A percentile compares a stretch with the other conserved stretches of the same genome.
Conservation (phyloP, 2,329 filamentous ascomycete genomes). For the Epichloe coenophiala region DNA sequence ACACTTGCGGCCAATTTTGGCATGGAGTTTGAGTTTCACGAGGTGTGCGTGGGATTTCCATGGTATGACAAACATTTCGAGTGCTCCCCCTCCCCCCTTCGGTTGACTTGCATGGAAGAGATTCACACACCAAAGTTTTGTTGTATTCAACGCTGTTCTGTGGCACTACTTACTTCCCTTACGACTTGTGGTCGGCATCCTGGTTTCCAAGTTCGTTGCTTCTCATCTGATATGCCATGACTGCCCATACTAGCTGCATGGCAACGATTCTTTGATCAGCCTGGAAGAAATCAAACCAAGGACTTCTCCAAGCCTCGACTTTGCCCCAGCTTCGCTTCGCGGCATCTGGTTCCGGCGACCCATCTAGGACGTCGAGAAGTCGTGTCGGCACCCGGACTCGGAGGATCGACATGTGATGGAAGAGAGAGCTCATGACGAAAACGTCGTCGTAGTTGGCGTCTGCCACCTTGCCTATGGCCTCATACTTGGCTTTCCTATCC, state of each 20-base stretch:
- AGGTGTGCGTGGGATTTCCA: no score
- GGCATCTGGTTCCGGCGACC: slow-evolving; percentile 23
- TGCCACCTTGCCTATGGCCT: slow-evolving; percentile 37
- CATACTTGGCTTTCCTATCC: slow-evolving; percentile 46
- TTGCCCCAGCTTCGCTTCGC: slow-evolving; percentile 33
- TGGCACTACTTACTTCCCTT: background rate
- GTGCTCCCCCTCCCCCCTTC: accelerated
- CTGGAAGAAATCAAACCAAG: slow-evolving; percentile 48
- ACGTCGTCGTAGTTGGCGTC: slow-evolving; percentile 43
- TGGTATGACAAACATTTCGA: no score
- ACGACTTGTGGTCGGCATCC: background rate
- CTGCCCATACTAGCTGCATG: slow-evolving; percentile 42
- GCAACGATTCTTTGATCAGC: slow-evolving; percentile 40
- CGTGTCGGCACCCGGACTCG: slow-evolving; percentile 43
- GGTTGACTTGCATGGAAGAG: background rate
- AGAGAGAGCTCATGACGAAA: slow-evolving; percentile 46
- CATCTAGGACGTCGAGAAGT: slow-evolving; percentile 39
- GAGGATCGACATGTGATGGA: slow-evolving; percentile 47
- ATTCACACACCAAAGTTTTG: background rate
- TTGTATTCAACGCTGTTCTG: background rate
- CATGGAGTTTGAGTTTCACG: no score
- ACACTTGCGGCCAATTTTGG: no score
- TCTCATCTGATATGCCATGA: slow-evolving; percentile 49
- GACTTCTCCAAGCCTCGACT: slow-evolving; percentile 42
- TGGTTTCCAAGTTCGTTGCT: slow-evolving; percentile 11